Conservation (phyloP, 2,329 filamentous ascomycete genomes). For the Plectosphaerella plurivora region DNA sequence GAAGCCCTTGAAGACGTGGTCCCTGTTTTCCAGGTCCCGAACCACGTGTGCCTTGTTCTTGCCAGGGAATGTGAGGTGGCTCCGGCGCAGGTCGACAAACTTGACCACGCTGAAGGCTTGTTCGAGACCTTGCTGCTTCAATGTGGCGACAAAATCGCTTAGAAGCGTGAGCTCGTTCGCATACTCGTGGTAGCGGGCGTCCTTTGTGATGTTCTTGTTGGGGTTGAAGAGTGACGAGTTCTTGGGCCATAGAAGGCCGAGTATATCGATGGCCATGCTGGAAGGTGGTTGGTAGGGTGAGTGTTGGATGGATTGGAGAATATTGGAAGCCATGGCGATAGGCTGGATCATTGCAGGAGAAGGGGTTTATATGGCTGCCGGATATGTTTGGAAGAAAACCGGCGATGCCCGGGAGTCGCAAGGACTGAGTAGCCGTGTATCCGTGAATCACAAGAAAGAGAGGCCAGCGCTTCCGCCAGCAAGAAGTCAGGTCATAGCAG, state of each 20-base stretch:
- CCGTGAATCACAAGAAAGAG: no score
- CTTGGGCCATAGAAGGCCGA: neutral
- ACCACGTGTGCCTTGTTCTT: constrained; percentile 11
- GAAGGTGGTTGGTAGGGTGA: neutral
- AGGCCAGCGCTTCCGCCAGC: no score
- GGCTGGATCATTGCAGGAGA: neutral
- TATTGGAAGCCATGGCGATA: neutral
- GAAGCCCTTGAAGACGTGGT: constrained; percentile 14
- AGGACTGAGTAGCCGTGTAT: no score
- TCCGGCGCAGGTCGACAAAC: constrained; percentile 4
- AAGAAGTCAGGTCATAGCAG: no score
- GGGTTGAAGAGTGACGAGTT: neutral
- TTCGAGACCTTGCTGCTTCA: neutral
- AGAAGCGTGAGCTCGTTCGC: constrained; percentile 7
- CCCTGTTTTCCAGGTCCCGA: neutral
- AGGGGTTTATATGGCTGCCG: no score
- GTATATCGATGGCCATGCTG: neutral
- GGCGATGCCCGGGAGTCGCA: no score
- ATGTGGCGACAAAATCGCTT: neutral
- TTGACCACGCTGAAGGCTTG: constrained; percentile 5
- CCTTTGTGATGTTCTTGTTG: neutral
- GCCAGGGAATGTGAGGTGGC: constrained; percentile 5
- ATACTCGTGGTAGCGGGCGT: constrained; percentile 4
- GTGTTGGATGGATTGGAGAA: neutral
- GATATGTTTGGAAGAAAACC: no score